A percentile compares a stretch with the other conserved stretches of the same genome.
Conservation (phyloP, 169 alveolate species). For the Eimeria necatrix region DNA sequence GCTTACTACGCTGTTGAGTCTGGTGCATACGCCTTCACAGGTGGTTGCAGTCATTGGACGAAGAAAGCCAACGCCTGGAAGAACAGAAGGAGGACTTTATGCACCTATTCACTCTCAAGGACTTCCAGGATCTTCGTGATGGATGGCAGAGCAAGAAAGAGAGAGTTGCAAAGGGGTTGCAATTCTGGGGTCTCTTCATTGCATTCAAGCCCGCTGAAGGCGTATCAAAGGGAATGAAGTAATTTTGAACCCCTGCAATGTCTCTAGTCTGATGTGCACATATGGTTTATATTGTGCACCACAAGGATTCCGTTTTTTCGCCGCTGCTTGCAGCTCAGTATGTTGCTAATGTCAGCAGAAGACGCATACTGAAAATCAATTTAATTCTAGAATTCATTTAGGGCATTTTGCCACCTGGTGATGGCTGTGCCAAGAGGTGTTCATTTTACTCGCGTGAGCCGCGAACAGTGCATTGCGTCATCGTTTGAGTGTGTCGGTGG, state of each 20-base stretch:
- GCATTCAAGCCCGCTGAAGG: slow-evolving; percentile 42
- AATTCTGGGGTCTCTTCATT: slow-evolving; percentile 47
- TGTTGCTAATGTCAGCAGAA: too few relatives aligned
- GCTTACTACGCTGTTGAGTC: background rate
- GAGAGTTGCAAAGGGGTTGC: slow-evolving; percentile 24
- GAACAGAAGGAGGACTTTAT: background rate
- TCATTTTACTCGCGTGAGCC: too few relatives aligned
- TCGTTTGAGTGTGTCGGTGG: too few relatives aligned
- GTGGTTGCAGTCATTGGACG: slow-evolving; percentile 15
- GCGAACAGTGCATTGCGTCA: too few relatives aligned
- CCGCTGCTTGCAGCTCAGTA: too few relatives aligned
- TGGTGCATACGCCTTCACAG: background rate
- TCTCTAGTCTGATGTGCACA: background rate
- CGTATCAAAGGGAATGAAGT: background rate
- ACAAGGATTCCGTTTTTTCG: too few relatives aligned
- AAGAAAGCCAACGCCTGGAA: slow-evolving; percentile 12
- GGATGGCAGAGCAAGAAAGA: slow-evolving; percentile 39
- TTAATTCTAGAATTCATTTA: too few relatives aligned
- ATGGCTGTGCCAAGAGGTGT: too few relatives aligned
- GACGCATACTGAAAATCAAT: too few relatives aligned
- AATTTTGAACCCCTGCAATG: background rate
- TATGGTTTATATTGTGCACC: background rate
- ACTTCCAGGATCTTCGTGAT: background rate
- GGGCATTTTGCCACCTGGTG: too few relatives aligned
- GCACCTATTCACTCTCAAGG: slow-evolving; percentile 10